Evolutionary conservation across 1,284 basidiomycete genomes (phyloP).

Genomic region (Ceratorhiza oryzae-sativae): DNA sequence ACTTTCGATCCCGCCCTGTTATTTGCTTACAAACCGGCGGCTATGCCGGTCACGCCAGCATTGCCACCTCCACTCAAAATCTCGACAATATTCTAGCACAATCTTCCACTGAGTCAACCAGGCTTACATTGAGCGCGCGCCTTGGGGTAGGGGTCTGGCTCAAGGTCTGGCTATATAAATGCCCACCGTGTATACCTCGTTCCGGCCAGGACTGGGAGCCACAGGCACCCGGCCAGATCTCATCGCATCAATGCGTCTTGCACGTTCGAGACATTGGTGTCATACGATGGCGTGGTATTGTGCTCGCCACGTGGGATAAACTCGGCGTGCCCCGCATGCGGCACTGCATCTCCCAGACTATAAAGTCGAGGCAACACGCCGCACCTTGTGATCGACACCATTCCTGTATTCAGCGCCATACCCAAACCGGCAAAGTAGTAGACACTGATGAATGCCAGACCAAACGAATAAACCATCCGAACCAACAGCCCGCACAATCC

Average conservation of each 20-base stretch:
- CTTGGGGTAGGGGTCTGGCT: too few relatives aligned
- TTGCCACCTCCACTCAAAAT: slow-evolving; percentile 34
- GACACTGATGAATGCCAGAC: background rate
- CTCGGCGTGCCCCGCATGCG: background rate
- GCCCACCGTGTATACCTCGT: background rate
- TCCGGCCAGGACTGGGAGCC: too few relatives aligned
- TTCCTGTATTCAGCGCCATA: background rate
- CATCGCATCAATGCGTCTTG: slow-evolving; percentile 15
- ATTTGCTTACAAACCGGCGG: slow-evolving; percentile 36
- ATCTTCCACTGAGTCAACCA: background rate
- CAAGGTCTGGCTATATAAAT: too few relatives aligned
- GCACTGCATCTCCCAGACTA: background rate
- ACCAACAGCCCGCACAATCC: background rate
- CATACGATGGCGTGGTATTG: background rate
- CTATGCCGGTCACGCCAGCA: slow-evolving; percentile 26
- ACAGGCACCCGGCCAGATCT: background rate
- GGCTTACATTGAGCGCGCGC: too few relatives aligned
- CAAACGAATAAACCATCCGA: background rate
- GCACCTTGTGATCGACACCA: slow-evolving; percentile 1
- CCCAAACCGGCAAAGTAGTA: background rate
- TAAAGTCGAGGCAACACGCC: slow-evolving; percentile 9
- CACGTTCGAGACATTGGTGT: background rate
- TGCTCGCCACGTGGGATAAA: slow-evolving; percentile 6
- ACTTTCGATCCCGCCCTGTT: slow-evolving; percentile 23
- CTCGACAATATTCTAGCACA: slow-evolving; percentile 7